Percentiles rank a stretch among this genome's conserved stretches.
Evolutionary conservation across 169 alveolate species (phyloP).

Genomic region (Plasmodium ovale): DNA sequence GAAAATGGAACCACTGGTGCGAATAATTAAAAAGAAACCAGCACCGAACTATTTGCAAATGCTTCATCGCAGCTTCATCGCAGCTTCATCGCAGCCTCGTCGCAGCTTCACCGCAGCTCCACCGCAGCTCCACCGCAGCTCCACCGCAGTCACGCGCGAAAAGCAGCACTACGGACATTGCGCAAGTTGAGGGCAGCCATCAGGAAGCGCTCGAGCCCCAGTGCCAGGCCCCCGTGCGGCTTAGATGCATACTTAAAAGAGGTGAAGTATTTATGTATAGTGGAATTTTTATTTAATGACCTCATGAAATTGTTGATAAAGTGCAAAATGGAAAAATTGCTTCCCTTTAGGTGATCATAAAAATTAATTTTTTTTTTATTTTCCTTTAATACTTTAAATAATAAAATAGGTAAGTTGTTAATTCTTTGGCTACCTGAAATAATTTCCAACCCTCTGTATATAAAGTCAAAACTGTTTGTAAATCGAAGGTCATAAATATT

Average conservation of each 20-base stretch:
- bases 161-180: constrained; percentile 9
- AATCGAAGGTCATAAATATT: constrained; percentile 47
- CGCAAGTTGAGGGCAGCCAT: constrained; percentile 15
- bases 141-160: neutral
- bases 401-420: constrained; percentile 26
- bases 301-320: constrained; percentile 4
- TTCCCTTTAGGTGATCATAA: neutral
- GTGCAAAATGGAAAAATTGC: neutral
- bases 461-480: constrained; percentile 56
- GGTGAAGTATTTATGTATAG: constrained; percentile 20
- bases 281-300: constrained; percentile 23
- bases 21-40: too few relatives aligned
- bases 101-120: too few relatives aligned
- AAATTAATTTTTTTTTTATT: neutral
- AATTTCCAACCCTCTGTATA: constrained; percentile 58
- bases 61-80: too few relatives aligned
- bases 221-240: constrained; percentile 65
- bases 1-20: too few relatives aligned
- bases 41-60: too few relatives aligned
- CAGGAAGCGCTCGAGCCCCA: constrained; percentile 49
- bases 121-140: too few relatives aligned
- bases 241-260: constrained; percentile 48
- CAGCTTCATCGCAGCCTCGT: too few relatives aligned
- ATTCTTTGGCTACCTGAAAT: constrained; percentile 62
- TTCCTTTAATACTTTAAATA: constrained; percentile 15